Evolutionary conservation across 768 basidiomycete species (phyloP), one percentile per base, ranked within the genome.

Genomic region (Hypsizygus marmoreus): DNA sequence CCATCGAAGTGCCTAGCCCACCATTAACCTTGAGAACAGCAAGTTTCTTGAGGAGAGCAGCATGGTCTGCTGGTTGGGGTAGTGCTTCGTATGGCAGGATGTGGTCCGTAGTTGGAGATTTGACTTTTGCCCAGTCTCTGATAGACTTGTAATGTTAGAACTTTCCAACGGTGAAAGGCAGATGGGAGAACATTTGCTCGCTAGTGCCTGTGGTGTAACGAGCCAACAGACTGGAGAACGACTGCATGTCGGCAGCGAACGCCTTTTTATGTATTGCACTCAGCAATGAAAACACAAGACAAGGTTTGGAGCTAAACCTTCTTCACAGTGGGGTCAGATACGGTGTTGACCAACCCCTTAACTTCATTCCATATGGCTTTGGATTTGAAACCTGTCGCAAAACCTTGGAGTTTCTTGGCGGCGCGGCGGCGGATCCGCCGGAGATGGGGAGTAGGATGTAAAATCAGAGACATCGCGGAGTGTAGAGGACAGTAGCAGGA

Each of bases 1-100:
- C 84, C 83, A 88, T 85, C 42, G 87, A 89, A 19, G 87, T 89
- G 54, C 88, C 89, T 35, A 91, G 80, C 61, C 90, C 89, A 56
- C 93, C 93, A 68, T 94, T 93, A 57, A 94, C 81, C 72, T 95
- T 94, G 63, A 58, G 45, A 17, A 58, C 54, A 17, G 57, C 57
- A 13, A 58, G 57, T n/a, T 55, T 35, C n/a, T 40, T 50, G 24
- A 58, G 43, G 6, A 49, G 31, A 13, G 89, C 79, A 33, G 89
- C 81, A 14, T 73, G 67, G 63, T 83, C 75, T 8, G 56, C 51
- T n/a, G 71, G 60, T 41, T 69, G 57, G 12, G 80, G 74, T 22
- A 93, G 75, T 32, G 74, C 64, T 36, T 81, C 69, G 66, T 92
- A 91, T 6, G 82, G 72, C 28, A 87, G 67, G 53, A 92, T 81